phyloP scores from a whole-genome alignment of 1,284 basidiomycete genomes.

The Ceratobasidium sp. region DNA sequence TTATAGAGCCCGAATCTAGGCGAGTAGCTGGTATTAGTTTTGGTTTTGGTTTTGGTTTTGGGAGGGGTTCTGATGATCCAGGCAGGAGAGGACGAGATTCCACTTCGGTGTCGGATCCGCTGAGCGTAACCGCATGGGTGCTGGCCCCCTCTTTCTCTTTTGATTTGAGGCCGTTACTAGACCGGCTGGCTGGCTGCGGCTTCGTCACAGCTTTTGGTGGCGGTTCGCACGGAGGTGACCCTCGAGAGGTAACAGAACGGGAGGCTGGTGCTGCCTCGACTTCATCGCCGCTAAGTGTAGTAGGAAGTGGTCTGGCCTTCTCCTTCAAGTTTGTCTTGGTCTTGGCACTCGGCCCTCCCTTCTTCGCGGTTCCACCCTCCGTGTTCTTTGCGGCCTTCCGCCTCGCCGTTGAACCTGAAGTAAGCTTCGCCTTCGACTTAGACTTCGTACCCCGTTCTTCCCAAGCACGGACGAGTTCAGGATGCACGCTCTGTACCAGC shows the following conservation, averaged over 20 bases:
- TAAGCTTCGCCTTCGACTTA: slow-evolving; percentile 14
- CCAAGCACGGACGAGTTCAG: slow-evolving; percentile 68
- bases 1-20: not conserved
- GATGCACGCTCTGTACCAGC: slow-evolving; percentile 74
- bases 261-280: slow-evolving; percentile 3
- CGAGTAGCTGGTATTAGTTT: not conserved
- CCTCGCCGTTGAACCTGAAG: slow-evolving; percentile 8
- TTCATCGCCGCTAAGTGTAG: slow-evolving; percentile 37
- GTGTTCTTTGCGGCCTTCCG: slow-evolving; percentile 11
- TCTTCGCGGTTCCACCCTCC: slow-evolving; percentile 26
- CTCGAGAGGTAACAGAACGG: not conserved
- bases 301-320: slow-evolving; percentile 21
- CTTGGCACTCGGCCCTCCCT: slow-evolving; percentile 12
- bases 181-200: not conserved
- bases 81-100: not conserved
- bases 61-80: not conserved
- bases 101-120: not conserved
- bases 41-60: not conserved
- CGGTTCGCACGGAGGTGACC: not conserved
- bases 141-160: not conserved
- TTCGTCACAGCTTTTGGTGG: slow-evolving; percentile 1
- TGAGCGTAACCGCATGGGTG: not conserved
- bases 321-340: slow-evolving; percentile 22
- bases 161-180: not conserved
- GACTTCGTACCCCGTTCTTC: slow-evolving; percentile 60